phyloP scores from a whole-genome alignment of 495 filamentous ascomycete species.

The Talaromyces stipitatus region DNA sequence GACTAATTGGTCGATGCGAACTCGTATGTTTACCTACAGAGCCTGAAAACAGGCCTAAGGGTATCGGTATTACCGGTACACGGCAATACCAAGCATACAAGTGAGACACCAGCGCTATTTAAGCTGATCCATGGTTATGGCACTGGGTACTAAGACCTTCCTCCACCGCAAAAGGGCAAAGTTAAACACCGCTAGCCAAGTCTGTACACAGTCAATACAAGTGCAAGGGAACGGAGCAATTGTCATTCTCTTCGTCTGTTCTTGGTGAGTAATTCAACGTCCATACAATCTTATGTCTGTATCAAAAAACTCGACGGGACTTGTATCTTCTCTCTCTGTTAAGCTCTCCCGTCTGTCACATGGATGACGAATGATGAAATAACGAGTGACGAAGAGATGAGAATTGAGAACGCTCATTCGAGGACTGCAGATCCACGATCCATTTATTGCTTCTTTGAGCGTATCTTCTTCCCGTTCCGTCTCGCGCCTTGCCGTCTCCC shows the following conservation, averaged over 20 bases:
- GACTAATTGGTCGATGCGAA: not conserved
- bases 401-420: constrained; percentile 1
- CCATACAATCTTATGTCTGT: too few species aligned
- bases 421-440: constrained; percentile 2
- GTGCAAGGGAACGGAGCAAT: too few species aligned
- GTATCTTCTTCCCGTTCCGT: constrained; percentile 5
- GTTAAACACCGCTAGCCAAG: not conserved
- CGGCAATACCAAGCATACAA: not conserved
- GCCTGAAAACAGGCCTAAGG: not conserved
- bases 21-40: not conserved
- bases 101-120: not conserved
- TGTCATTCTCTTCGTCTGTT: not conserved
- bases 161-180: not conserved
- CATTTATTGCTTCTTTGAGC: constrained; percentile 1
- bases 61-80: not conserved
- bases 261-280: too few species aligned
- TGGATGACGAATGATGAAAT: not conserved
- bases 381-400: not conserved
- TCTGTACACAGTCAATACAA: too few species aligned
- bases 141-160: constrained; percentile 3
- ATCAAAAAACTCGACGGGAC: too few species aligned
- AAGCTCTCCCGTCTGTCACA: not conserved
- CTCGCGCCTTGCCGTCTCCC: constrained; percentile 5
- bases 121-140: constrained; percentile 8
- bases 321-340: too few species aligned